Percentiles rank a stretch among this genome's conserved stretches.
Evolutionary conservation across 305 asterid species (phyloP).

Genomic region (Andrographis paniculata): DNA sequence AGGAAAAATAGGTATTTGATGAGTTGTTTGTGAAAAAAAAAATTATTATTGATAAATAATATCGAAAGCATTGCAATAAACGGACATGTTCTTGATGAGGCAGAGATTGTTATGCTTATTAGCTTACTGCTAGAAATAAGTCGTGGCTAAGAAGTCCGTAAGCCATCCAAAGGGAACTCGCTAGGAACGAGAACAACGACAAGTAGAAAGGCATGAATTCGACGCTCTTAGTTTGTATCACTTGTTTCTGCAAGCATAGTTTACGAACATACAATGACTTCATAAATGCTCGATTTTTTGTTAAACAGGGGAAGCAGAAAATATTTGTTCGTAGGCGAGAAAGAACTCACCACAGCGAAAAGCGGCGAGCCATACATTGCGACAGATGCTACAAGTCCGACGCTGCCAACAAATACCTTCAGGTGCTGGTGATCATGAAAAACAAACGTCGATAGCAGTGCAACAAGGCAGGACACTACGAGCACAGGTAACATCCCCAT

Average conservation of each 20-base stretch:
- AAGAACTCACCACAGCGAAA: slow-evolving; percentile 46
- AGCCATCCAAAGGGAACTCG: slow-evolving; percentile 73
- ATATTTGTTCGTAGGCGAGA: background rate
- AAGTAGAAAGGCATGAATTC: slow-evolving; percentile 80
- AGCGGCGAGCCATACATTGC: slow-evolving; percentile 79
- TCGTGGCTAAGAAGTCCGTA: slow-evolving; percentile 71
- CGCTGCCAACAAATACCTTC: slow-evolving; percentile 60
- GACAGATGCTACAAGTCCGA: slow-evolving; percentile 55
- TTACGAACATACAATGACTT: no score
- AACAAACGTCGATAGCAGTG: slow-evolving; percentile 36
- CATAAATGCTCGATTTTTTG: no score
- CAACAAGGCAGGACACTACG: slow-evolving; percentile 23
- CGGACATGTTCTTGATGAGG: background rate
- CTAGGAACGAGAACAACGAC: slow-evolving; percentile 71
- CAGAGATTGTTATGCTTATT: background rate
- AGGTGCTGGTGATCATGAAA: slow-evolving; percentile 47
- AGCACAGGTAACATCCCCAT: slow-evolving; percentile 30
- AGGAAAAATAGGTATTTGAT: no score
- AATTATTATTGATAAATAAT: no score
- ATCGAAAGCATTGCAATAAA: no score
- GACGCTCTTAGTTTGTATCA: slow-evolving; percentile 66
- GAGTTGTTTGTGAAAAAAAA: no score
- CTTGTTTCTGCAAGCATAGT: slow-evolving; percentile 71
- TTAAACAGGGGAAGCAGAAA: background rate
- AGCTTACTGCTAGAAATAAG: slow-evolving; percentile 63